Percentiles rank a stretch among this genome's conserved stretches.
These are phyloP conservation scores for Batrachochytrium dendrobatidis DNA, from an alignment of 371 early-diverging fungal species.

Conservation along the genomic window DNA sequence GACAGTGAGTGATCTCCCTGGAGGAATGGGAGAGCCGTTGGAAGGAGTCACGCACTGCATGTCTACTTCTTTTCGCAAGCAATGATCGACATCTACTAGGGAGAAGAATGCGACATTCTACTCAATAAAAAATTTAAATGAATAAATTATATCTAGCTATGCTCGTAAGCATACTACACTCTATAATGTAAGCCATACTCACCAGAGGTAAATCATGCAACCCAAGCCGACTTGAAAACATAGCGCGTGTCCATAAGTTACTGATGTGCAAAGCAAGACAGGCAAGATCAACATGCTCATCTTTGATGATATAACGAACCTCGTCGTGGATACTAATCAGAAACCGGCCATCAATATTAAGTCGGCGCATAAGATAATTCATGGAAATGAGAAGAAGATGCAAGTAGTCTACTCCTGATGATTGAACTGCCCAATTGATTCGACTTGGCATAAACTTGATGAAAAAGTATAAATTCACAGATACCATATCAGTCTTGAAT, in stretches of 20 bases:
- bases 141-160: background rate
- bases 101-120: conserved; percentile 94
- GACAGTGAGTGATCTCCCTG: conserved; percentile 10
- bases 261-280: conserved; percentile 85
- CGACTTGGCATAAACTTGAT: conserved; percentile 72
- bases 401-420: conserved; percentile 97
- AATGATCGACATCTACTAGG: conserved; percentile 87
- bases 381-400: conserved; percentile 89
- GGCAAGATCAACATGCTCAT: conserved; percentile 67
- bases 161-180: background rate
- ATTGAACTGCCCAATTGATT: conserved; percentile 97
- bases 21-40: conserved; percentile 20
- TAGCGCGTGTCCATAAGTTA: conserved; percentile 88
- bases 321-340: conserved; percentile 96
- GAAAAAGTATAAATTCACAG: too few species aligned
- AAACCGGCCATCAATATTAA: conserved; percentile 76
- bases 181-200: conserved; percentile 7
- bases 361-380: conserved; percentile 70
- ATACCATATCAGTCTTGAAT: background rate
- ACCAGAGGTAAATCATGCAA: conserved; percentile 84
- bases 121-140: background rate
- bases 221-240: conserved; percentile 80
- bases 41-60: conserved; percentile 39
- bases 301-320: conserved; percentile 77
- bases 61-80: conserved; percentile 84